Base-by-base conservation (phyloP, 768 basidiomycete genomes). In the Coprinellus micaceus region DNA sequence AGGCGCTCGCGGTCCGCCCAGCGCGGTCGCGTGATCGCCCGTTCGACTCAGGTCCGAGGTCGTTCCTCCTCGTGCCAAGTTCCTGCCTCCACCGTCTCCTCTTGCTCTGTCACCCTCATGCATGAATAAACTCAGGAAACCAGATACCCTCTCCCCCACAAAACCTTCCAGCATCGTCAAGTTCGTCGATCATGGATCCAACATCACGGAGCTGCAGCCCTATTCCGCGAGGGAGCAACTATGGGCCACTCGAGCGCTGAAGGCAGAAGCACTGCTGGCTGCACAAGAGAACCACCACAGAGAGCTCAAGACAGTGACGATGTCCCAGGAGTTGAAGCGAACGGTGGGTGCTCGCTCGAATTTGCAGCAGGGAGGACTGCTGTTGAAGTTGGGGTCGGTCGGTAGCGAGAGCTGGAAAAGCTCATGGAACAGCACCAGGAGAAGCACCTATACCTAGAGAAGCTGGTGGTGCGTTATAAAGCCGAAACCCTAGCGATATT, bases 221-320 rank as follows among this genome's bases (percentile, higher is more conserved):
- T 52, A 66, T 41, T 68, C 68, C 7, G 61, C 64, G 6, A 60
- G 52, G 21, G 84, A 84, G 60, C 82, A 81, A 58, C 86, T 87
- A 63, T 89, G 88, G 88, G 83, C 83, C 25, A 71, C 79, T 15
- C 81, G 88, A 2, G 86, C 88, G 2, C 61, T 86, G 22, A 76
- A 80, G 2, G 87, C 87, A 0, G 88, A 90, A 64, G 78, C 83
- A 2, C 67, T 85, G 37, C 73, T 89, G 2, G 68, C 75, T 0
- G 80, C 79, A 24, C 75, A 75, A 37, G 71, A 72, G 29, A 67
- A 64, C 19, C 83, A 86, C 64, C 75, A 78, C 41, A 65, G 66
- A 11, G 84, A 87, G 47, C 62, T 87, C 29, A 72, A 68, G 56
- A 69, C 65, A 15, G 49, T 82, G 48, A 69, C 75, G 50, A 63